A percentile compares a stretch with the other conserved stretches of the same genome.
phyloP scores from a whole-genome alignment of 306 rosid species.

The Cucumis melo region DNA sequence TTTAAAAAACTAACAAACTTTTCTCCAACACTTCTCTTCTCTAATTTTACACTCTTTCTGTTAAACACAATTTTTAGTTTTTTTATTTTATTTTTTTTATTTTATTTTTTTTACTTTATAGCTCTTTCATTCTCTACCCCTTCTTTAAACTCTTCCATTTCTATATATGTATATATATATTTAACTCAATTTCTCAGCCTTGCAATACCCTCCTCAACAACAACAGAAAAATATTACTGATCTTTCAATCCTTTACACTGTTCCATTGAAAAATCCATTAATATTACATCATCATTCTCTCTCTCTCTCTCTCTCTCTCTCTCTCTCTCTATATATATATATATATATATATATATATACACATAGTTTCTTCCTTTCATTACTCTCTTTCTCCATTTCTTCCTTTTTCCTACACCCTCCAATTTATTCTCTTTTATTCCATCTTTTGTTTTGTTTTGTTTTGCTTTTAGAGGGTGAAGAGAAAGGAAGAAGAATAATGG shows the following conservation, averaged over 20 bases:
- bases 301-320: too few relatives aligned
- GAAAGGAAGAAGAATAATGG: constrained; percentile 30
- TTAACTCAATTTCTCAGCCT: constrained; percentile 9
- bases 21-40: constrained; percentile 12
- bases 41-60: constrained; percentile 58
- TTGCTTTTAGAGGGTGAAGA: not conserved
- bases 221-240: not conserved
- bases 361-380: not conserved
- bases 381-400: constrained; percentile 27
- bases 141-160: constrained; percentile 23
- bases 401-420: constrained; percentile 41
- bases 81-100: not conserved
- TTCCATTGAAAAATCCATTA: constrained; percentile 26
- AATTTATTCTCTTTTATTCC: not conserved
- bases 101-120: not conserved
- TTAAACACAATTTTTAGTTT: constrained; percentile 11
- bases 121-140: constrained; percentile 6
- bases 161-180: not conserved
- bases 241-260: constrained; percentile 29
- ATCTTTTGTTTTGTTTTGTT: not conserved
- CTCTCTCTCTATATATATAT: not conserved
- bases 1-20: constrained; percentile 22
- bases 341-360: not conserved
- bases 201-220: not conserved
- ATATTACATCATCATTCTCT: constrained; percentile 8